Conservation (phyloP, 1,139 yeast species). For the Suhomyces yuchorum region DNA sequence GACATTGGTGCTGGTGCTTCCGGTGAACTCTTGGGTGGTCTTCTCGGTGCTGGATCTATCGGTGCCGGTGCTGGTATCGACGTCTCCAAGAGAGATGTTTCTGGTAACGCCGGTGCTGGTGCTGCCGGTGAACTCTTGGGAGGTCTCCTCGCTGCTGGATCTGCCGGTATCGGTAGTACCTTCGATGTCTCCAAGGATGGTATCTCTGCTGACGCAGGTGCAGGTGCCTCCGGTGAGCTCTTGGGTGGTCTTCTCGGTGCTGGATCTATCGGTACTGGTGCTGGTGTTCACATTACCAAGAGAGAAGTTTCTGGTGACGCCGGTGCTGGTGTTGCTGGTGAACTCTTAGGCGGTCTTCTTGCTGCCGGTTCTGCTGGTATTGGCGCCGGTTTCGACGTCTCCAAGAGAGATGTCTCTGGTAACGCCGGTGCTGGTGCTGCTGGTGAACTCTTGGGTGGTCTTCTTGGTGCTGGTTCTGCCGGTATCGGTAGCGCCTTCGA, state of each 20-base stretch:
- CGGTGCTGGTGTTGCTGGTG: slow-evolving; percentile 15
- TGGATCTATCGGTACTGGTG: slow-evolving; percentile 16
- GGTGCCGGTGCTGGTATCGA: slow-evolving; percentile 18
- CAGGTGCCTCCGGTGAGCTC: slow-evolving; percentile 12
- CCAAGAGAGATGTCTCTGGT: slow-evolving; percentile 16
- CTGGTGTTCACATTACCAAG: slow-evolving; percentile 14
- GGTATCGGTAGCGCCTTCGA: slow-evolving; percentile 18
- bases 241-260: slow-evolving; percentile 11
- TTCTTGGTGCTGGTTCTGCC: slow-evolving; percentile 8
- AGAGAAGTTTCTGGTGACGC: slow-evolving; percentile 15
- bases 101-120: slow-evolving; percentile 9
- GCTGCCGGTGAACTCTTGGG: slow-evolving; percentile 6
- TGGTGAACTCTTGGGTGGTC: slow-evolving; percentile 14
- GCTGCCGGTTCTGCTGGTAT: slow-evolving; percentile 15
- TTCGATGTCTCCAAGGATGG: slow-evolving; percentile 14
- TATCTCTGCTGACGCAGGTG: slow-evolving; percentile 16
- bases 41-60: slow-evolving; percentile 10
- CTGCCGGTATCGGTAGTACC: slow-evolving; percentile 18
- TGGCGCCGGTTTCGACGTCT: slow-evolving; percentile 13
- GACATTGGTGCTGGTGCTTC: slow-evolving; percentile 14
- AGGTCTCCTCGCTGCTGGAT: slow-evolving; percentile 3
- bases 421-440: slow-evolving; percentile 14
- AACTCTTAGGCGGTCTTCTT: slow-evolving; percentile 10
- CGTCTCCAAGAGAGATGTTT: slow-evolving; percentile 12
- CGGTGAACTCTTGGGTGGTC: slow-evolving; percentile 14